A percentile compares a stretch with the other conserved stretches of the same genome.
These are phyloP conservation scores for Elymus sibiricus DNA, from an alignment of 176 grass and related monocot species.

Conservation along the genomic window DNA sequence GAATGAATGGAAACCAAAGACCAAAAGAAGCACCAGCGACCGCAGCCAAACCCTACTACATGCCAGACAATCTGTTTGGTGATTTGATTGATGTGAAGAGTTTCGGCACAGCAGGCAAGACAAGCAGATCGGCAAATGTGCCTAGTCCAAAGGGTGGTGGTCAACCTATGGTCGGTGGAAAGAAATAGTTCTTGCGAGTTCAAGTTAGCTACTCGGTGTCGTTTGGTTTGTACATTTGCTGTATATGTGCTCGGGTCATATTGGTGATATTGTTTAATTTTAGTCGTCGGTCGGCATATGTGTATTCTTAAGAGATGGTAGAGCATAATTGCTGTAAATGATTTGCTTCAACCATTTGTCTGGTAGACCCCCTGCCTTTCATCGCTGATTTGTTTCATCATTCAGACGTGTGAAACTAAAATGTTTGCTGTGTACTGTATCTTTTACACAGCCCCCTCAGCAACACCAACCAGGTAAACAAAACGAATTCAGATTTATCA, in stretches of 20 bases:
- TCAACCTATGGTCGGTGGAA: slow-evolving; percentile 75
- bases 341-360: not conserved
- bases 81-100: slow-evolving; percentile 89
- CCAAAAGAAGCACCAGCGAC: slow-evolving; percentile 26
- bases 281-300: not conserved
- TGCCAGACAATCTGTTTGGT: slow-evolving; percentile 86
- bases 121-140: slow-evolving; percentile 38
- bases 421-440: not conserved
- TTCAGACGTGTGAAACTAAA: not conserved
- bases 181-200: slow-evolving; percentile 48
- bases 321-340: slow-evolving; percentile 29
- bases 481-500: too few species aligned
- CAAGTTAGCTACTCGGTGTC: not conserved
- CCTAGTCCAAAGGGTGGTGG: slow-evolving; percentile 50
- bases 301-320: slow-evolving; percentile 21
- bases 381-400: not conserved
- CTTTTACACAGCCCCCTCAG: too few species aligned
- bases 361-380: not conserved
- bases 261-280: slow-evolving; percentile 26
- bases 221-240: slow-evolving; percentile 54
- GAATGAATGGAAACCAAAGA: slow-evolving; percentile 29
- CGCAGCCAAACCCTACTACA: slow-evolving; percentile 72
- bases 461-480: too few species aligned
- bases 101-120: slow-evolving; percentile 50
- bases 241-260: slow-evolving; percentile 33